These are phyloP conservation scores for Ceratocystis alfenasii DNA, from an alignment of 2,329 filamentous ascomycete species.

Conservation along the genomic window DNA sequence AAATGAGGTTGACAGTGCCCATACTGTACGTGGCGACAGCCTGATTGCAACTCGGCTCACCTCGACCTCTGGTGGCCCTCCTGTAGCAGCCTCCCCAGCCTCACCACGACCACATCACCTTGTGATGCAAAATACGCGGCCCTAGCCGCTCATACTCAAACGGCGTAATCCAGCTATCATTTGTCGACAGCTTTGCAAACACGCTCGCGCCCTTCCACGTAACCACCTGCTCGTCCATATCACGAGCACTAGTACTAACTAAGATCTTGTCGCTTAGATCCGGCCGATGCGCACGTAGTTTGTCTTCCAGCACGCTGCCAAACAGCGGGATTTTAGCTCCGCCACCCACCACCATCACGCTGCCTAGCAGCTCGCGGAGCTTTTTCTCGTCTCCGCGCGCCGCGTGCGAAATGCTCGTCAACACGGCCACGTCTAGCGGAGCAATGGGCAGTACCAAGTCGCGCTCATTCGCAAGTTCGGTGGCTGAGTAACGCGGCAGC, in stretches of 20 bases:
- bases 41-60: background rate
- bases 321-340: constrained; percentile 72
- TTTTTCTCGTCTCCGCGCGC: constrained; percentile 85
- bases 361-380: constrained; percentile 75
- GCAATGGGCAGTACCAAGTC: constrained; percentile 73
- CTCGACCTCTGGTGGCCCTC: background rate
- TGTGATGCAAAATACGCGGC: constrained; percentile 70
- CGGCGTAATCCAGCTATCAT: constrained; percentile 87
- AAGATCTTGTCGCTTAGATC: constrained; percentile 50
- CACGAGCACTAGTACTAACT: constrained; percentile 62
- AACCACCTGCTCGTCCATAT: constrained; percentile 95
- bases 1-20: too few relatives aligned
- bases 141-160: constrained; percentile 83
- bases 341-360: constrained; percentile 83
- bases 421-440: constrained; percentile 77
- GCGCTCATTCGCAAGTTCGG: constrained; percentile 52
- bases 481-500: constrained; percentile 34
- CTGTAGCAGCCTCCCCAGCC: background rate
- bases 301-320: constrained; percentile 70
- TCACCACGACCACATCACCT: constrained; percentile 54
- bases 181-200: constrained; percentile 81
- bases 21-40: too few relatives aligned
- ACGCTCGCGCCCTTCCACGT: constrained; percentile 97
- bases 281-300: constrained; percentile 54
- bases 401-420: constrained; percentile 78